Evolutionary conservation across 2,329 filamentous ascomycete species (phyloP).

Genomic region (Pseudogymnoascus sp.): DNA sequence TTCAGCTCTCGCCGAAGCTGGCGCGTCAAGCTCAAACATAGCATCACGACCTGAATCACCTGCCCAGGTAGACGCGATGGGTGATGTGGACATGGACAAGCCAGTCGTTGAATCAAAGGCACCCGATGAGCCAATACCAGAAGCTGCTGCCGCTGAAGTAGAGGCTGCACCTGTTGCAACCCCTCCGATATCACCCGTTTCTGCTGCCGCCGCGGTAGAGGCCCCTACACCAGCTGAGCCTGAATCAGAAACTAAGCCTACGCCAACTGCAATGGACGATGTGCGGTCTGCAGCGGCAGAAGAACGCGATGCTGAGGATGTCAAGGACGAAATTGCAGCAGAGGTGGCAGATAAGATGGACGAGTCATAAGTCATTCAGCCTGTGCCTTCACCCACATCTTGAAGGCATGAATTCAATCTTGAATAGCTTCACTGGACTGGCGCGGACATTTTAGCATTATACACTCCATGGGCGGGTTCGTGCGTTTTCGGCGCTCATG

Average conservation of each 20-base stretch:
- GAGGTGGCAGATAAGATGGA: conserved; percentile 27
- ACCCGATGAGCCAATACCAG: not conserved
- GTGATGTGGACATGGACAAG: conserved; percentile 29
- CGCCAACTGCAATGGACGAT: conserved; percentile 24
- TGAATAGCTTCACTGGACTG: not conserved
- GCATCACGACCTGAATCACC: conserved; percentile 25
- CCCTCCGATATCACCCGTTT: conserved; percentile 6
- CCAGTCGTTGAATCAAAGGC: not conserved
- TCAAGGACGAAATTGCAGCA: conserved; percentile 26
- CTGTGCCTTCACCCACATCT: not conserved
- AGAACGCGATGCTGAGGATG: conserved; percentile 24
- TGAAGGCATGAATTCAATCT: not conserved
- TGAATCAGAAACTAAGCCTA: conserved; percentile 25
- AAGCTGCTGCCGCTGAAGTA: conserved; percentile 12
- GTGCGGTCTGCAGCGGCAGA: conserved; percentile 28
- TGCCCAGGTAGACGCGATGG: conserved; percentile 23
- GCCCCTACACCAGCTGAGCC: conserved; percentile 25
- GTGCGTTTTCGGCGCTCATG: conserved; percentile 8
- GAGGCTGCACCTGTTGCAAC: conserved; percentile 3
- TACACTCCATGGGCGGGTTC: conserved; percentile 2
- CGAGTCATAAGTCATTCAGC: conserved; percentile 19
- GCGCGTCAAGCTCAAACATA: conserved; percentile 25
- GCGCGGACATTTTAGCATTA: not conserved
- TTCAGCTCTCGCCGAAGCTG: conserved; percentile 13
- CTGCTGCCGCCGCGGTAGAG: conserved; percentile 10